Evolutionary conservation across 768 basidiomycete species (phyloP).

Genomic region (Leccinellum luteum): DNA sequence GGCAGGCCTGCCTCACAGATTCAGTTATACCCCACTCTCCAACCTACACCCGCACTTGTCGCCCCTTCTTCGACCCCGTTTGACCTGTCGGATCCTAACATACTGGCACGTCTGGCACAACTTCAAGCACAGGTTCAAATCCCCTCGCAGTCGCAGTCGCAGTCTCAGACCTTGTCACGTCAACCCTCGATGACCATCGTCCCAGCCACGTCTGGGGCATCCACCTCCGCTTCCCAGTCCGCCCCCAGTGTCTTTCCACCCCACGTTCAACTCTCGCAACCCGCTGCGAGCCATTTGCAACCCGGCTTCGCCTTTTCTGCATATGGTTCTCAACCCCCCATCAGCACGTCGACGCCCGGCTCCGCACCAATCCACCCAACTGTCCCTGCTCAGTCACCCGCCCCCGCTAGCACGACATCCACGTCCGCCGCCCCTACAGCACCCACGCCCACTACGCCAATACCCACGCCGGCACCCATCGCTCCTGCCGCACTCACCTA

Average conservation of each 20-base stretch:
- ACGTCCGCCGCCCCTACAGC: background rate
- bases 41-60: background rate
- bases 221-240: background rate
- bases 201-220: background rate
- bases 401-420: background rate
- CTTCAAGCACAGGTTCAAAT: slow-evolving; percentile 21
- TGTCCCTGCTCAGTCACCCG: background rate
- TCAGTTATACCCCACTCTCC: background rate
- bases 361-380: background rate
- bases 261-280: slow-evolving; percentile 1
- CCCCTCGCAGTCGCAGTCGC: slow-evolving; percentile 1
- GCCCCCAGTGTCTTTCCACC: background rate
- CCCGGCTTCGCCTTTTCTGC: background rate
- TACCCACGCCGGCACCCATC: slow-evolving; percentile 5
- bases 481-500: slow-evolving; percentile 45
- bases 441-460: slow-evolving; percentile 4
- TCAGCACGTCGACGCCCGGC: background rate
- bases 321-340: background rate
- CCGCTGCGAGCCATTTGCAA: slow-evolving; percentile 12
- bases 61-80: background rate
- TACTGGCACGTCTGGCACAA: slow-evolving; percentile 25
- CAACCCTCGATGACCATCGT: slow-evolving; percentile 2
- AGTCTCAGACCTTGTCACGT: background rate
- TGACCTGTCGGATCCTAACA: slow-evolving; percentile 24
- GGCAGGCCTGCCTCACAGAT: background rate